Conservation (phyloP, 192 early-diverging fungal species). For the Coemansia erecta region DNA sequence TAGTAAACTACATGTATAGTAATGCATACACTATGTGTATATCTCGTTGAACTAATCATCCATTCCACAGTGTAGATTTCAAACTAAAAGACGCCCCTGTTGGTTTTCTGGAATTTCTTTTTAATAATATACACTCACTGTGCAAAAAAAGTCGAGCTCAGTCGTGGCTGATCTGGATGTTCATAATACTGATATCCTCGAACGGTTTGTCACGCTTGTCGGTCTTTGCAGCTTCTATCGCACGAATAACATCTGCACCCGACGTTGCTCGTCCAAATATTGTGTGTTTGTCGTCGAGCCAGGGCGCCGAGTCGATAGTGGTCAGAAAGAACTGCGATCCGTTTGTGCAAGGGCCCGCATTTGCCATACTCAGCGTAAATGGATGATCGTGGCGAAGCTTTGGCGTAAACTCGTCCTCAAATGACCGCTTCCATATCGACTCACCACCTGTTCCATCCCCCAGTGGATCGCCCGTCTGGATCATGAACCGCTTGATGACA, state of each 20-base stretch:
- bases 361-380: slow-evolving; percentile 95
- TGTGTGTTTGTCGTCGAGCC: slow-evolving; percentile 97
- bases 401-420: slow-evolving; percentile 90
- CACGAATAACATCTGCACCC: slow-evolving; percentile 90
- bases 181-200: slow-evolving; percentile 62
- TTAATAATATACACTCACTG: not conserved
- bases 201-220: slow-evolving; percentile 89
- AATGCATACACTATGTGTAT: not conserved
- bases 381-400: slow-evolving; percentile 82
- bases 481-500: slow-evolving; percentile 96
- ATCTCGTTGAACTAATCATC: not conserved
- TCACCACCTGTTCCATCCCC: slow-evolving; percentile 95
- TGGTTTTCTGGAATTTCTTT: not conserved
- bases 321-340: slow-evolving; percentile 97
- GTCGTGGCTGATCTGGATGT: slow-evolving; percentile 31
- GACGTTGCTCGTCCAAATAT: slow-evolving; percentile 88
- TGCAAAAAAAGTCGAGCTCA: not conserved
- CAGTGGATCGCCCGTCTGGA: slow-evolving; percentile 89
- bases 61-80: not conserved
- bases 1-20: not conserved
- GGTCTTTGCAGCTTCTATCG: slow-evolving; percentile 75
- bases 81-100: not conserved
- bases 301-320: slow-evolving; percentile 75
- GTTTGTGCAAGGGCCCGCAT: slow-evolving; percentile 85
- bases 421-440: slow-evolving; percentile 85